Evolutionary conservation across 2,329 filamentous ascomycete genomes (phyloP).

Genomic region (Calonectria fujianensis): DNA sequence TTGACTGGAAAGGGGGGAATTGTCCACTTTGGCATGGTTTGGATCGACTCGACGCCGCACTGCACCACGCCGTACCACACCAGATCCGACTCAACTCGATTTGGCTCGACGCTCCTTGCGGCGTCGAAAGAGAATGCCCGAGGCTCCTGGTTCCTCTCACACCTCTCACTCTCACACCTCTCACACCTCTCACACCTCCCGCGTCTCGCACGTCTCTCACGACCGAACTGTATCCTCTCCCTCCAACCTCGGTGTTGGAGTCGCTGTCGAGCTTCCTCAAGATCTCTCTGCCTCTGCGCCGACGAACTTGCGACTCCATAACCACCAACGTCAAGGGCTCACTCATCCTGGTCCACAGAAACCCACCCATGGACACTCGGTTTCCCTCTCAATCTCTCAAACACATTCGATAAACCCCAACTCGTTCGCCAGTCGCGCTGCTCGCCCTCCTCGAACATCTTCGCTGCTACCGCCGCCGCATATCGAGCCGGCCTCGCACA

Average conservation of each 20-base stretch:
- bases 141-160: constrained; percentile 48
- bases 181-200: constrained; percentile 31
- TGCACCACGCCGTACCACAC: constrained; percentile 38
- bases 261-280: constrained; percentile 51
- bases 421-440: constrained; percentile 55
- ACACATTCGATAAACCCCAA: constrained; percentile 43
- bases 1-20: constrained; percentile 54
- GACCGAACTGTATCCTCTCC: constrained; percentile 49
- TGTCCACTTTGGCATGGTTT: constrained; percentile 49
- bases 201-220: constrained; percentile 38
- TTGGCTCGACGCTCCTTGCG: constrained; percentile 45
- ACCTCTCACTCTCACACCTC: constrained; percentile 36
- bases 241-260: constrained; percentile 48
- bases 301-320: constrained; percentile 48
- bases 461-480: constrained; percentile 65
- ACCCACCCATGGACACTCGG: constrained; percentile 43
- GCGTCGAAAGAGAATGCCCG: constrained; percentile 54
- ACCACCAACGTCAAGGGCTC: constrained; percentile 37
- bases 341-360: constrained; percentile 45
- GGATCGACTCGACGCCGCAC: constrained; percentile 45
- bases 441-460: constrained; percentile 64
- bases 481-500: constrained; percentile 53
- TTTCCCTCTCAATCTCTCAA: constrained; percentile 39
- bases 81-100: constrained; percentile 50
- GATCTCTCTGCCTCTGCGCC: constrained; percentile 46